These are phyloP conservation scores for Elaphomyces granulatus DNA, from an alignment of 495 filamentous ascomycete species.

Conservation along the genomic window DNA sequence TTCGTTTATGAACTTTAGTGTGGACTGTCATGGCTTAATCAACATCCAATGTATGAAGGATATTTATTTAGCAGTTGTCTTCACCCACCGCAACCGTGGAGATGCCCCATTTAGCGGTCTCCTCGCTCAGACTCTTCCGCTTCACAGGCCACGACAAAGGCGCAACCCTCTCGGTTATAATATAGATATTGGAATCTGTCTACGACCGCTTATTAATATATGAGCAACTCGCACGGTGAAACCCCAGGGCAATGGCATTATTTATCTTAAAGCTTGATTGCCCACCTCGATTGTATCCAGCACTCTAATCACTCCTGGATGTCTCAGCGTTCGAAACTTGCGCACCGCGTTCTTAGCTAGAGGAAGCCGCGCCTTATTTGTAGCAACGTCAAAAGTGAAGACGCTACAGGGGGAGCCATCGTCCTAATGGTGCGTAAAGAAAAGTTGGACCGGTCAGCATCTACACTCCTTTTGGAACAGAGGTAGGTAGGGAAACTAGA, in stretches of 20 bases:
- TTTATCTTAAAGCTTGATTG: background rate
- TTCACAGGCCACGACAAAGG: constrained; percentile 79
- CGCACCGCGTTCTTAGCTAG: constrained; percentile 85
- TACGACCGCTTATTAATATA: constrained; percentile 20
- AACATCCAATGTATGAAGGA: constrained; percentile 1
- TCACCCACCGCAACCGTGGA: constrained; percentile 62
- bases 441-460: constrained; percentile 7
- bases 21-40: constrained; percentile 40
- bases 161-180: constrained; percentile 78
- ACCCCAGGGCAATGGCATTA: background rate
- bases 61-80: no score
- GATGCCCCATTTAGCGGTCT: constrained; percentile 92
- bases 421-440: constrained; percentile 40
- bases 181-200: constrained; percentile 88
- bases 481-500: no score
- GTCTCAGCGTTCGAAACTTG: constrained; percentile 79
- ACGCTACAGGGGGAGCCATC: constrained; percentile 89
- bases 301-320: constrained; percentile 87
- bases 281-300: constrained; percentile 84
- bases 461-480: background rate
- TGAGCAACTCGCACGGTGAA: no score
- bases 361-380: constrained; percentile 65
- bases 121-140: constrained; percentile 65
- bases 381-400: constrained; percentile 78
- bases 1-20: constrained; percentile 87